phyloP scores from a whole-genome alignment of 192 early-diverging fungal species.

The Backusella mclennaniae region DNA sequence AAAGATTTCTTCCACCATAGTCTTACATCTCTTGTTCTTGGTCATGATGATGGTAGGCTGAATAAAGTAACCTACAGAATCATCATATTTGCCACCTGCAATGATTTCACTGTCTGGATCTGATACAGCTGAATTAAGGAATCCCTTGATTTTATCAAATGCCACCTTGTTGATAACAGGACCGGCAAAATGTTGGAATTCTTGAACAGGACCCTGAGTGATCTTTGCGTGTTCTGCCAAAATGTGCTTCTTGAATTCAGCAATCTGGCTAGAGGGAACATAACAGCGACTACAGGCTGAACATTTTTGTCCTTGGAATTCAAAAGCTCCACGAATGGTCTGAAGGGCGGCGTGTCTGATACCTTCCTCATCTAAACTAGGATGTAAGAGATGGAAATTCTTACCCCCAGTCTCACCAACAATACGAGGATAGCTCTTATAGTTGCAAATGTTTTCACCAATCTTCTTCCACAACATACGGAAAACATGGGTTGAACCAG shows the following conservation, averaged over 20 bases:
- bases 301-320: conserved; percentile 99
- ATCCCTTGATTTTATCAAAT: conserved; percentile 91
- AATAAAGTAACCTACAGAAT: conserved; percentile 86
- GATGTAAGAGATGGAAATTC: conserved; percentile 96
- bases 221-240: conserved; percentile 69
- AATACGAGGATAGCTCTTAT: conserved; percentile 92
- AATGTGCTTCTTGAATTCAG: conserved; percentile 70
- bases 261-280: conserved; percentile 79
- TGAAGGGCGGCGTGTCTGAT: conserved; percentile 77
- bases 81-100: conserved; percentile 86
- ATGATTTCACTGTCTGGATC: conserved; percentile 77
- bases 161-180: conserved; percentile 93
- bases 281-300: conserved; percentile 93
- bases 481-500: conserved; percentile 92
- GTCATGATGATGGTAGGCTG: conserved; percentile 90
- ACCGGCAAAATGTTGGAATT: conserved; percentile 82
- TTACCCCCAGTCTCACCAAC: conserved; percentile 99
- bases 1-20: conserved; percentile 94
- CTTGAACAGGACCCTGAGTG: conserved; percentile 81
- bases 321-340: conserved; percentile 91
- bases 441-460: conserved; percentile 86
- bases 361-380: conserved; percentile 62
- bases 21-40: conserved; percentile 76
- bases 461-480: conserved; percentile 91
- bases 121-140: conserved; percentile 75